These are phyloP conservation scores for Globisporangium middletonii DNA, from an alignment of 352 stramenopile genomes.

Conservation along the genomic window DNA sequence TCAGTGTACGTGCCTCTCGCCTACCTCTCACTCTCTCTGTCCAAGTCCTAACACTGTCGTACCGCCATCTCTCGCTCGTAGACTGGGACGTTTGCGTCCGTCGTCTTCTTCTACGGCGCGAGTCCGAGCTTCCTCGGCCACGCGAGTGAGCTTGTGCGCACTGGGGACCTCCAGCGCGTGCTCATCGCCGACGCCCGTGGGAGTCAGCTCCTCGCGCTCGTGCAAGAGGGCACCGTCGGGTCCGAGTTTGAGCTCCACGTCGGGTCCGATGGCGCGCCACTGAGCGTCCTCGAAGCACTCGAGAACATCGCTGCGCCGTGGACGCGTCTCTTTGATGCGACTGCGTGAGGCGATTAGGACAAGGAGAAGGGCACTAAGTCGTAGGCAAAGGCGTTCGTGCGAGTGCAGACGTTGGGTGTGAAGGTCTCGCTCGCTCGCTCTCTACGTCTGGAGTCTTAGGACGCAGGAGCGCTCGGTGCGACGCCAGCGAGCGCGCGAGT, in stretches of 20 bases:
- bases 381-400: too few relatives aligned
- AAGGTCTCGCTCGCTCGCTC: too few relatives aligned
- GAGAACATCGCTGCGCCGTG: conserved; percentile 13
- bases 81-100: conserved; percentile 17
- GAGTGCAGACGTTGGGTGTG: too few relatives aligned
- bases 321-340: conserved; percentile 7
- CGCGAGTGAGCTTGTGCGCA: conserved; percentile 13
- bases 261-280: conserved; percentile 24
- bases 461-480: not conserved
- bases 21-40: not conserved
- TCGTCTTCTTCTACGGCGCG: conserved; percentile 15
- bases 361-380: too few relatives aligned
- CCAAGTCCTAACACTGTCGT: not conserved
- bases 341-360: conserved; percentile 1
- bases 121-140: conserved; percentile 7
- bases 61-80: not conserved
- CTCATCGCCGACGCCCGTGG: conserved; percentile 21
- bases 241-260: conserved; percentile 32
- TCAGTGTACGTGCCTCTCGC: conserved; percentile 20
- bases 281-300: conserved; percentile 19
- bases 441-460: not conserved
- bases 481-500: conserved; percentile 19
- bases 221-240: conserved; percentile 19
- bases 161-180: conserved; percentile 21
- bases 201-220: conserved; percentile 18